Evolutionary conservation across 2,329 filamentous ascomycete species (phyloP).

Genomic region (Aplosporella prunicola): DNA sequence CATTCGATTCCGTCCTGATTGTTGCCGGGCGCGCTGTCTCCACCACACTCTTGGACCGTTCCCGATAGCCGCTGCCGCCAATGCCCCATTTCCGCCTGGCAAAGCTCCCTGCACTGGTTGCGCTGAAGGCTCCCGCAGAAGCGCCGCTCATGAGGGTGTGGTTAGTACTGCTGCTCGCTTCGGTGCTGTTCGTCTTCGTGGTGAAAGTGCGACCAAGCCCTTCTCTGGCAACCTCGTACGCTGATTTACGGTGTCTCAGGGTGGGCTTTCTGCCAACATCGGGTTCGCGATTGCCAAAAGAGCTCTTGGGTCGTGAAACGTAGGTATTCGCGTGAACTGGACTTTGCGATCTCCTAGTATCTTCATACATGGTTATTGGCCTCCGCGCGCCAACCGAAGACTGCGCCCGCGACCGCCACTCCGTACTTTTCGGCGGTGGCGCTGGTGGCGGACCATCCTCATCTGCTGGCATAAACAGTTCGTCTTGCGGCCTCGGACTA

Average conservation of each 20-base stretch:
- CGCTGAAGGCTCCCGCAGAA: slow-evolving; percentile 84
- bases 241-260: slow-evolving; percentile 59
- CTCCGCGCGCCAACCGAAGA: slow-evolving; percentile 1
- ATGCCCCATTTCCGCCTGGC: slow-evolving; percentile 59
- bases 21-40: slow-evolving; percentile 34
- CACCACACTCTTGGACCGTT: slow-evolving; percentile 54
- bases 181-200: slow-evolving; percentile 63
- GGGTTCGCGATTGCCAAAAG: slow-evolving; percentile 18
- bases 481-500: slow-evolving; percentile 28
- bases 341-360: too few species aligned
- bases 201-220: slow-evolving; percentile 72
- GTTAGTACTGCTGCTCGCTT: slow-evolving; percentile 61
- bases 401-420: slow-evolving; percentile 29
- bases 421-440: slow-evolving; percentile 50
- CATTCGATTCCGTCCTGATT: slow-evolving; percentile 29
- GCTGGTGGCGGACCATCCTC: slow-evolving; percentile 43
- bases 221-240: slow-evolving; percentile 64
- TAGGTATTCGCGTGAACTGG: too few species aligned
- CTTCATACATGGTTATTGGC: background rate
- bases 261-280: slow-evolving; percentile 10
- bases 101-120: slow-evolving; percentile 89
- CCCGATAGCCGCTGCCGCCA: slow-evolving; percentile 16
- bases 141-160: slow-evolving; percentile 88
- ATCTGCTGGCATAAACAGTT: slow-evolving; percentile 41
- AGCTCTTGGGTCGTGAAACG: slow-evolving; percentile 3